A percentile compares a stretch with the other conserved stretches of the same genome.
Conservation (phyloP, 2,329 filamentous ascomycete genomes). For the Cladophialophora exuberans region DNA sequence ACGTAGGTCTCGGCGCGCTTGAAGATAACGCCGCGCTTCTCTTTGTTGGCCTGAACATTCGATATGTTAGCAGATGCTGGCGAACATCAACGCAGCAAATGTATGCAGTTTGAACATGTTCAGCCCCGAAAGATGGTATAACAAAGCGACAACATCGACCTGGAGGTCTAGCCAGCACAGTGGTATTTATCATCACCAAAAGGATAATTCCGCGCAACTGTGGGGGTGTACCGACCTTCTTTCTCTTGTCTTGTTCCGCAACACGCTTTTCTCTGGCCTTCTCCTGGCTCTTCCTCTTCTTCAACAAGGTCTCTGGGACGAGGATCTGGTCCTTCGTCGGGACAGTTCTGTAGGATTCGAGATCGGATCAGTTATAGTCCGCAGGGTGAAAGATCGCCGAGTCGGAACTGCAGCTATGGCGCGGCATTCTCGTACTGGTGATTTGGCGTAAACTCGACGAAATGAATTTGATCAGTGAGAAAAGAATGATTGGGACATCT, state of each 20-base stretch:
- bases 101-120: conserved; percentile 42
- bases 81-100: conserved; percentile 33
- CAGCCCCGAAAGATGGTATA: conserved; percentile 99
- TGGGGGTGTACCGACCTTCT: conserved; percentile 70
- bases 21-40: conserved; percentile 99
- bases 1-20: conserved; percentile 99
- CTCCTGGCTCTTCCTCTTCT: conserved; percentile 99
- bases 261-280: conserved; percentile 91
- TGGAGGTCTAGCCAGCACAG: conserved; percentile 83
- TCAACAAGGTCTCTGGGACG: conserved; percentile 98
- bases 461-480: conserved; percentile 79
- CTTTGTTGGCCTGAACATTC: conserved; percentile 81
- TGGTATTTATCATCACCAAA: conserved; percentile 85
- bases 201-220: conserved; percentile 42
- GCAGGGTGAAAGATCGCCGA: conserved; percentile 76
- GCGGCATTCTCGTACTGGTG: conserved; percentile 87
- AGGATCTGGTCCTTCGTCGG: conserved; percentile 94
- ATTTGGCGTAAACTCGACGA: conserved; percentile 71
- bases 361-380: conserved; percentile 72
- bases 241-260: conserved; percentile 80
- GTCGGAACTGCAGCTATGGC: conserved; percentile 88
- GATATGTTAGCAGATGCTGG: conserved; percentile 36
- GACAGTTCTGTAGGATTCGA: conserved; percentile 68
- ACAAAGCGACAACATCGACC: conserved; percentile 94
- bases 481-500: conserved; percentile 17